Conservation (phyloP, 768 basidiomycete genomes). For the Crucibulum laeve region DNA sequence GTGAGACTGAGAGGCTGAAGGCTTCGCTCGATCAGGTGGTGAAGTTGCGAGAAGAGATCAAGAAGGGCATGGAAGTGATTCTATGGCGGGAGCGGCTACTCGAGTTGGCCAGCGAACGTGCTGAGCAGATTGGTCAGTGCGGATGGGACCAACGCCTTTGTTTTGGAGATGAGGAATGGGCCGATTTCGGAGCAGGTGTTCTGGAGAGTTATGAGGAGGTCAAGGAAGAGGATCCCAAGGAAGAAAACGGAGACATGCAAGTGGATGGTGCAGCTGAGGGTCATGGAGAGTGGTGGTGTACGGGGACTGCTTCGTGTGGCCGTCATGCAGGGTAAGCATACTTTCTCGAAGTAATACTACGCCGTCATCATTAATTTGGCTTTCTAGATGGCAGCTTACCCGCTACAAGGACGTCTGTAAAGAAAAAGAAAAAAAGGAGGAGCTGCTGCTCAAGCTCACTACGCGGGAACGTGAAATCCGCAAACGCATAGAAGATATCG, state of each 20-base stretch:
- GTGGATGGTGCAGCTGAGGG: slow-evolving; percentile 34
- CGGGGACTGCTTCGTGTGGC: slow-evolving; percentile 68
- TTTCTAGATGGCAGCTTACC: slow-evolving; percentile 71
- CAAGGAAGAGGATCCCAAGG: slow-evolving; percentile 28
- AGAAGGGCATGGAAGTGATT: slow-evolving; percentile 65
- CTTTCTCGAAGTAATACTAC: slow-evolving; percentile 3
- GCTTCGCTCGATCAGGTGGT: slow-evolving; percentile 53
- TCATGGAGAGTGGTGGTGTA: slow-evolving; percentile 75
- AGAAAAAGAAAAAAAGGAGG: slow-evolving; percentile 75
- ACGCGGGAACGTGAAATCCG: slow-evolving; percentile 76
- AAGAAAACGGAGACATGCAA: slow-evolving; percentile 32
- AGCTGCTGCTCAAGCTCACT: slow-evolving; percentile 60
- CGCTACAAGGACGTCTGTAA: slow-evolving; percentile 68
- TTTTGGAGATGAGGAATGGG: slow-evolving; percentile 78
- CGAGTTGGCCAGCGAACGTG: slow-evolving; percentile 62
- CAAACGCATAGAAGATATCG: slow-evolving; percentile 70
- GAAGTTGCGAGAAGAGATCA: slow-evolving; percentile 57
- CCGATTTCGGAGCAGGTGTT: slow-evolving; percentile 60
- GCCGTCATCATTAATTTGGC: slow-evolving; percentile 7
- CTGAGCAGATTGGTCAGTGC: slow-evolving; percentile 64
- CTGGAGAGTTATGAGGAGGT: slow-evolving; percentile 64
- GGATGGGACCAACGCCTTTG: slow-evolving; percentile 89
- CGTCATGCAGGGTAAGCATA: slow-evolving; percentile 67
- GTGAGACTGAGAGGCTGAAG: slow-evolving; percentile 55
- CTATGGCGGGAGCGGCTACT: slow-evolving; percentile 68